These are phyloP conservation scores for Taphrina confusa DNA, from an alignment of 1,139 yeast genomes.

Conservation along the genomic window DNA sequence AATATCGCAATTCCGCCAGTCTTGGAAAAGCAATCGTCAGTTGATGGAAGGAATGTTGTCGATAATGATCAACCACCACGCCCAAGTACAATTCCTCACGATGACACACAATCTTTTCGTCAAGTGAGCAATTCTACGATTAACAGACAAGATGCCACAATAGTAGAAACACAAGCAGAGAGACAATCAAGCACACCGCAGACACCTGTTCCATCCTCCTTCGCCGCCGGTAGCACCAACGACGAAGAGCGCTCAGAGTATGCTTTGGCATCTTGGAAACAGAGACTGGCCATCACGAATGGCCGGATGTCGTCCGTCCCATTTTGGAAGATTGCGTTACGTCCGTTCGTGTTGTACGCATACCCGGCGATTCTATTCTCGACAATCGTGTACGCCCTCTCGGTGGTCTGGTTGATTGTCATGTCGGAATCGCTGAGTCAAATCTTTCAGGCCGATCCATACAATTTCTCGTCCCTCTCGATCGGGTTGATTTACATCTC, in stretches of 20 bases:
- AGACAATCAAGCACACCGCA: too few relatives aligned
- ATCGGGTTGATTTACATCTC: conserved; percentile 62
- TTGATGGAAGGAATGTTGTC: too few relatives aligned
- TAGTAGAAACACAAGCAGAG: too few relatives aligned
- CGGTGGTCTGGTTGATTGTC: conserved; percentile 66
- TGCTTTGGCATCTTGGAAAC: conserved; percentile 1
- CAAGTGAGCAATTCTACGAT: too few relatives aligned
- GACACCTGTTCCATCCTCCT: too few relatives aligned
- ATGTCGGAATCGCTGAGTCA: conserved; percentile 60
- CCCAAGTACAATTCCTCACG: too few relatives aligned
- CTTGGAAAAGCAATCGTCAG: background rate
- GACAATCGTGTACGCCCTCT: conserved; percentile 57
- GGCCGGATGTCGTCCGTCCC: conserved; percentile 57
- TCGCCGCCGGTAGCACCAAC: too few relatives aligned
- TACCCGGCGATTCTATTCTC: conserved; percentile 61
- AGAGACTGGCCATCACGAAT: conserved; percentile 42
- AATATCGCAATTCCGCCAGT: conserved; percentile 51
- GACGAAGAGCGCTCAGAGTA: background rate
- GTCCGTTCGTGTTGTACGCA: conserved; percentile 57
- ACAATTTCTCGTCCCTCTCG: conserved; percentile 53
- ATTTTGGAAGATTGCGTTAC: conserved; percentile 60
- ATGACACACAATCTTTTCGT: too few relatives aligned
- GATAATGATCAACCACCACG: too few relatives aligned
- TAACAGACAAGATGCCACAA: too few relatives aligned
- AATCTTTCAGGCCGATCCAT: conserved; percentile 54